Evolutionary conservation across 2,329 filamentous ascomycete species (phyloP).

Genomic region (Zymoseptoria ardabiliae): DNA sequence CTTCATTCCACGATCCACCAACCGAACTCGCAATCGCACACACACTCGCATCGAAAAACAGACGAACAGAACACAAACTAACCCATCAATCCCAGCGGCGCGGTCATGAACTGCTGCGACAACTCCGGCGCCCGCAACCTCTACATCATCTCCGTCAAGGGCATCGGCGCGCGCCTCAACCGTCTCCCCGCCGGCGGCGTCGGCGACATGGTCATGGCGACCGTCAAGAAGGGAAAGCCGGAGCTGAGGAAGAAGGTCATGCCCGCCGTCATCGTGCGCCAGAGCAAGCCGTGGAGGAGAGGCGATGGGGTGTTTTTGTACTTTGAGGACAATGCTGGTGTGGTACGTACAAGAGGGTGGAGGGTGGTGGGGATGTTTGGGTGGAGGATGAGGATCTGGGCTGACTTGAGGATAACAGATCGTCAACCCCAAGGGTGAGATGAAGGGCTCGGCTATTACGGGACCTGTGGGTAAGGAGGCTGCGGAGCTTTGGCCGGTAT

Average conservation of each 20-base stretch:
- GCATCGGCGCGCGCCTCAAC: slow-evolving; percentile 95
- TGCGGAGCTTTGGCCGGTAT: slow-evolving; percentile 97
- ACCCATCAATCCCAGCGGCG: slow-evolving; percentile 57
- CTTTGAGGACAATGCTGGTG: slow-evolving; percentile 99
- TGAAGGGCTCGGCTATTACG: slow-evolving; percentile 99
- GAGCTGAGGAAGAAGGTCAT: slow-evolving; percentile 99
- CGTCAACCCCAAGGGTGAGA: slow-evolving; percentile 99
- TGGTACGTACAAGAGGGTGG: slow-evolving; percentile 39
- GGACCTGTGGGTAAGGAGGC: slow-evolving; percentile 99
- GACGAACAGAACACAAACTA: slow-evolving; percentile 4
- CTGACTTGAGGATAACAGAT: slow-evolving; percentile 51
- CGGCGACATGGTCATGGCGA: slow-evolving; percentile 99
- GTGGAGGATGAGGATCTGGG: slow-evolving; percentile 33
- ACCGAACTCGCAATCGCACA: background rate
- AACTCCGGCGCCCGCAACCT: slow-evolving; percentile 96
- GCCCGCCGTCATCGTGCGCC: slow-evolving; percentile 96
- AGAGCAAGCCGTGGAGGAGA: slow-evolving; percentile 99
- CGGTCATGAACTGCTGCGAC: slow-evolving; percentile 99
- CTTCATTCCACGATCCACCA: background rate
- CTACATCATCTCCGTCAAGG: slow-evolving; percentile 99
- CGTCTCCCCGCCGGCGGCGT: slow-evolving; percentile 94
- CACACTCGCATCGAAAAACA: slow-evolving; percentile 1
- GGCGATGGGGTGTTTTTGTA: slow-evolving; percentile 98
- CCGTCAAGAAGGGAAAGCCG: slow-evolving; percentile 99
- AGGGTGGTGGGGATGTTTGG: background rate